Evolutionary conservation across 352 stramenopile species (phyloP).

Genomic region (Phytopythium aichiense): DNA sequence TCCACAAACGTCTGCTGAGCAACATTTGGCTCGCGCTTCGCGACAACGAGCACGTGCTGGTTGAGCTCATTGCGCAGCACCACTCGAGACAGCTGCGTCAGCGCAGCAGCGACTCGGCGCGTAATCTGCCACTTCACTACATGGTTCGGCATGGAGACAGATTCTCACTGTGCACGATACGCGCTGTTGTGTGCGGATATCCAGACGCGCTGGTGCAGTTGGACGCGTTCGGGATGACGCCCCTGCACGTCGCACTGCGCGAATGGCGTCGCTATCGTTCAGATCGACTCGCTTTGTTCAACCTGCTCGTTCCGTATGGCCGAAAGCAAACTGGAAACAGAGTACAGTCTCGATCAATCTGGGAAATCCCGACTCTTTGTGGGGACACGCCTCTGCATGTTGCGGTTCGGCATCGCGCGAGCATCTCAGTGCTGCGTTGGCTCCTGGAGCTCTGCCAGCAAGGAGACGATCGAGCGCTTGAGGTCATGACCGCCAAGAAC

Average conservation of each 20-base stretch:
- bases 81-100: constrained; percentile 49
- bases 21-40: constrained; percentile 50
- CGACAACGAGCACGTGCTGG: constrained; percentile 26
- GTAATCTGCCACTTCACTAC: constrained; percentile 54
- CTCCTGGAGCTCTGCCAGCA: constrained; percentile 10
- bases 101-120: constrained; percentile 32
- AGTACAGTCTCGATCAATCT: constrained; percentile 8
- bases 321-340: constrained; percentile 3
- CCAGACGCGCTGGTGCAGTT: constrained; percentile 27
- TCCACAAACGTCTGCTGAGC: constrained; percentile 36
- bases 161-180: constrained; percentile 29
- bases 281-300: constrained; percentile 15
- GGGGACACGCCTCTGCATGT: constrained; percentile 39
- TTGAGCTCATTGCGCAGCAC: constrained; percentile 45
- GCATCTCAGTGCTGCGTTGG: constrained; percentile 42
- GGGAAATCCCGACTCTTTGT: constrained; percentile 18
- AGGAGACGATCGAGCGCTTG: not conserved
- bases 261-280: constrained; percentile 16
- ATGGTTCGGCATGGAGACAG: constrained; percentile 30
- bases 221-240: constrained; percentile 59
- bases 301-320: constrained; percentile 16
- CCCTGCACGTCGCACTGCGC: constrained; percentile 54
- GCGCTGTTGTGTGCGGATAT: constrained; percentile 33
- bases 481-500: constrained; percentile 23
- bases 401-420: constrained; percentile 24